phyloP scores from a whole-genome alignment of 2,329 filamentous ascomycete species.

The Fusarium tanahbumbuense region DNA sequence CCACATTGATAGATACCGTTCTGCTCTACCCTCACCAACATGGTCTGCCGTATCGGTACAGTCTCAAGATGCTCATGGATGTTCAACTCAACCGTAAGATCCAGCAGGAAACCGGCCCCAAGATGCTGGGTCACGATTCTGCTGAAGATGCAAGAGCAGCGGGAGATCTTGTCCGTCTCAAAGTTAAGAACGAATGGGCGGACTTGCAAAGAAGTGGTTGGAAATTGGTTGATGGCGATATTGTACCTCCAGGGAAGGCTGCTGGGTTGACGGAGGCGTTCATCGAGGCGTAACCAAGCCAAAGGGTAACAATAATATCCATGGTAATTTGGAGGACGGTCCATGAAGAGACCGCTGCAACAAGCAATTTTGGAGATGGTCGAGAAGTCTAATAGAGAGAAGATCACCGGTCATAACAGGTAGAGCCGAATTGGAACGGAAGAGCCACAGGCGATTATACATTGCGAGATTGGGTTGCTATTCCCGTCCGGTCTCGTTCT shows the following conservation, averaged over 20 bases:
- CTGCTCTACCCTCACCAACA: conserved; percentile 82
- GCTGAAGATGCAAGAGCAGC: conserved; percentile 91
- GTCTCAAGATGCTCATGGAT: conserved; percentile 80
- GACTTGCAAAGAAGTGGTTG: conserved; percentile 75
- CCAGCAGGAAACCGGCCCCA: conserved; percentile 71
- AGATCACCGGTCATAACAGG: background rate
- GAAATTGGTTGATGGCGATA: conserved; percentile 64
- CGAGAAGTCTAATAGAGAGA: background rate
- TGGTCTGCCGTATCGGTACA: conserved; percentile 81
- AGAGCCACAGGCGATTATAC: conserved; percentile 29
- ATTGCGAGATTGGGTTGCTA: conserved; percentile 42
- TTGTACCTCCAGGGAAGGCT: conserved; percentile 54
- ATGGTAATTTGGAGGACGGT: background rate
- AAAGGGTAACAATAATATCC: background rate
- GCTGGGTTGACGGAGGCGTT: conserved; percentile 53
- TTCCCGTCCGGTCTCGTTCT: conserved; percentile 46
- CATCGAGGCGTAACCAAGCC: conserved; percentile 47
- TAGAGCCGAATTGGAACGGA: background rate
- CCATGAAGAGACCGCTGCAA: background rate
- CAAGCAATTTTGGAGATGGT: background rate
- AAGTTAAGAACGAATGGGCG: conserved; percentile 77
- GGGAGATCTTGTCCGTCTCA: conserved; percentile 82
- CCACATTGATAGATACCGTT: conserved; percentile 85
- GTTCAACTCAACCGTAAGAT: conserved; percentile 79
- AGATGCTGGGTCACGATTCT: conserved; percentile 82